Base-by-base conservation (phyloP, 305 asterid species). In the Salvia sclarea region DNA sequence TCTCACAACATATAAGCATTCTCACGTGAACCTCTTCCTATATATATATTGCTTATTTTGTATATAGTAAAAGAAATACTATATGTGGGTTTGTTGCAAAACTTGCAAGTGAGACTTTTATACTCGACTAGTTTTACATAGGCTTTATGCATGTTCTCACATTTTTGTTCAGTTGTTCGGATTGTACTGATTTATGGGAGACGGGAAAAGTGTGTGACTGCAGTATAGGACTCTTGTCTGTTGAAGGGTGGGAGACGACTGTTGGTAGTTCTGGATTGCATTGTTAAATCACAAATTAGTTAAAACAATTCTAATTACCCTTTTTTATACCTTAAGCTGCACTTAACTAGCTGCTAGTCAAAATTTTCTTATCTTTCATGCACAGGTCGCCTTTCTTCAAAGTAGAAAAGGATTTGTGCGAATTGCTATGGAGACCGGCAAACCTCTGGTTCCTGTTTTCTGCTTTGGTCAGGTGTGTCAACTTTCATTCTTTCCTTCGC, bases 401-500 rank as follows among this genome's bases (percentile, higher is more conserved):
- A 71, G 69, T 45, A 84, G 99, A 80, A 88, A 75, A 78, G 99
- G 99, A 68, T 94, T 94, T 79, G 92, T 91, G 13, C 89, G 95
- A 40, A 76, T 91, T 71, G 98, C 98, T 22, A 79, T 94, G 81
- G 96, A 91, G 81, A 62, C 73, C 41, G 98, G 97, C 75, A 88
- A 86, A 71, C 97, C 99, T 68, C 79, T 94, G 76, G 99, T 94
- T 74, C 99, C 99, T 50, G 97, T 91, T 82, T 94, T 94, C 83
- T 81, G 94, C 90, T 91, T 89, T 68, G 96, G 98, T 58, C 99
- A 94, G 98, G 99, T 94, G 61, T 57, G 68, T 48, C 38, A 56
- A 22, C 22, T 69, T 66, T 56, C 64, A 2, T 77, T 61, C 69
- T 72, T 17, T 25, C 43, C 25, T 63, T 45, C 16, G 10, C 8